Evolutionary conservation across 1,284 basidiomycete genomes (phyloP).

Genomic region (Athelia psychrophila): DNA sequence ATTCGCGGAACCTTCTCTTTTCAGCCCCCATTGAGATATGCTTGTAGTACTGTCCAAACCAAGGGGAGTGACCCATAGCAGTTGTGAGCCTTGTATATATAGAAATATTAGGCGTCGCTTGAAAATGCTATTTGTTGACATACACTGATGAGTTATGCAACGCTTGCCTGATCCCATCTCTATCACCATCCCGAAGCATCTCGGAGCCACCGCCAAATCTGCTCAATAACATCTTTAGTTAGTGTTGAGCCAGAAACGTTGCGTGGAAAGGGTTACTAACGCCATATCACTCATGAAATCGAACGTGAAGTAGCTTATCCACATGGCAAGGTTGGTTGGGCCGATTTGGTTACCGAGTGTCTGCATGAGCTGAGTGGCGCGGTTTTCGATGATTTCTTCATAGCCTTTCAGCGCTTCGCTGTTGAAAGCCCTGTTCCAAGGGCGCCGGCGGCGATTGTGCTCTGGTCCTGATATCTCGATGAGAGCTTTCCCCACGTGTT

Average conservation of each 20-base stretch:
- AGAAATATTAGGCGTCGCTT: no score
- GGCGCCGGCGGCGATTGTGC: constrained; percentile 45
- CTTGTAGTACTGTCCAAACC: constrained; percentile 22
- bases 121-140: no score
- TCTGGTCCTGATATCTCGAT: constrained; percentile 20
- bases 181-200: no score
- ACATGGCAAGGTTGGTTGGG: constrained; percentile 30
- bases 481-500: constrained; percentile 9
- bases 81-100: background rate
- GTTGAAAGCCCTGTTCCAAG: constrained; percentile 53
- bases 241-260: no score
- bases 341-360: constrained; percentile 31
- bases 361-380: constrained; percentile 36
- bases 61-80: constrained; percentile 39
- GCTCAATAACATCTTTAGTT: no score
- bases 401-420: constrained; percentile 51
- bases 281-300: no score
- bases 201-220: no score
- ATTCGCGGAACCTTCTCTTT: constrained; percentile 22
- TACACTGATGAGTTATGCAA: no score
- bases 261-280: no score
- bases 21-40: constrained; percentile 16
- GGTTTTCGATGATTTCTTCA: constrained; percentile 37
- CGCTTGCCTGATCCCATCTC: no score
- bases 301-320: no score